Percentiles rank a stretch among this genome's conserved stretches.
Conservation (phyloP, 2,329 filamentous ascomycete genomes). For the Aspergillus brasiliensis region DNA sequence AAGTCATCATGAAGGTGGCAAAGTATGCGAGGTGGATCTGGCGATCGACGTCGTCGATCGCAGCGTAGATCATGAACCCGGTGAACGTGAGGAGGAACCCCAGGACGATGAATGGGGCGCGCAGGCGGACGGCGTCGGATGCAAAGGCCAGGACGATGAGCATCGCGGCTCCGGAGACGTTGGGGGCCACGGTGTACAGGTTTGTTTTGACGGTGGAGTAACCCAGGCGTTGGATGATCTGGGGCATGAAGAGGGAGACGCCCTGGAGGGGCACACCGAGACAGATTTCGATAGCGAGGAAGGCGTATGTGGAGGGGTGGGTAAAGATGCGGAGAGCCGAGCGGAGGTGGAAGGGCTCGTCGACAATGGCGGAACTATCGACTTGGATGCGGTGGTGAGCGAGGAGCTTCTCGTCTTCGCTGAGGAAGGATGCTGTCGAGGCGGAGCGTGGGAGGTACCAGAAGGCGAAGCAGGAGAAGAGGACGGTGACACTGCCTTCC, state of each 20-base stretch:
- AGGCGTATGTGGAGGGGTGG: slow-evolving; percentile 56
- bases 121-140: slow-evolving; percentile 66
- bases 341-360: slow-evolving; percentile 57
- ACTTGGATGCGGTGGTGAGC: slow-evolving; percentile 74
- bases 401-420: slow-evolving; percentile 65
- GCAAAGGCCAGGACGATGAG: slow-evolving; percentile 71
- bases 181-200: slow-evolving; percentile 79
- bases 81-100: slow-evolving; percentile 74
- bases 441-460: slow-evolving; percentile 69
- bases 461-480: slow-evolving; percentile 66
- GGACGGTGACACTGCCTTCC: slow-evolving; percentile 61
- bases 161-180: slow-evolving; percentile 72
- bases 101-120: slow-evolving; percentile 73
- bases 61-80: slow-evolving; percentile 77
- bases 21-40: slow-evolving; percentile 71
- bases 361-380: slow-evolving; percentile 68
- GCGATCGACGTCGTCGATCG: slow-evolving; percentile 63
- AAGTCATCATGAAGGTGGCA: slow-evolving; percentile 80
- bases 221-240: slow-evolving; percentile 57
- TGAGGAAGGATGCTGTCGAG: slow-evolving; percentile 66
- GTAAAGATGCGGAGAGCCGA: slow-evolving; percentile 57
- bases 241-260: slow-evolving; percentile 60
- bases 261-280: slow-evolving; percentile 61
- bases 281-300: slow-evolving; percentile 60
- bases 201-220: slow-evolving; percentile 68